These are phyloP conservation scores for Podospora bellae-mahoneyi DNA, from an alignment of 495 filamentous ascomycete genomes.

Conservation along the genomic window DNA sequence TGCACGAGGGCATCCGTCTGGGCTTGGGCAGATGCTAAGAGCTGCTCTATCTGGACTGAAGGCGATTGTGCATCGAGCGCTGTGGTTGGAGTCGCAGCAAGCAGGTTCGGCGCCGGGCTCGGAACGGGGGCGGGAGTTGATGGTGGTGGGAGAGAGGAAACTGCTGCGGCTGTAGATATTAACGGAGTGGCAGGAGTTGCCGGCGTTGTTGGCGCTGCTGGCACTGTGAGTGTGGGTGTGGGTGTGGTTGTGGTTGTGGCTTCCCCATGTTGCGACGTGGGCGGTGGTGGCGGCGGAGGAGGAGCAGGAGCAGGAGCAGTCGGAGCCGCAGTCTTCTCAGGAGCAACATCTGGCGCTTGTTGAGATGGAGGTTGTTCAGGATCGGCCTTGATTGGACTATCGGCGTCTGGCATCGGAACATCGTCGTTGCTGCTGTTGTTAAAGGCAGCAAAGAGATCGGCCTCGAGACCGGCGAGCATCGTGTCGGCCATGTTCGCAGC, in stretches of 20 bases:
- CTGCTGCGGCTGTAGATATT: neutral
- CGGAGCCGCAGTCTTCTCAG: neutral
- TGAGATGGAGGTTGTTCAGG: neutral
- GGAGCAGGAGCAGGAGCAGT: neutral
- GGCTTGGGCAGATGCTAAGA: neutral
- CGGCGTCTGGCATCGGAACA: neutral
- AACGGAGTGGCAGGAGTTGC: neutral
- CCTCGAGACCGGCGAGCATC: slow-evolving; percentile 17
- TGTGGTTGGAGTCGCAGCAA: neutral
- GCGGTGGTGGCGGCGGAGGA: neutral
- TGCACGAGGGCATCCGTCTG: neutral
- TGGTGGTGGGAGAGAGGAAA: neutral
- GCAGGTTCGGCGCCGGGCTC: neutral
- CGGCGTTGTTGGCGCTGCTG: neutral
- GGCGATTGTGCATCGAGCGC: neutral
- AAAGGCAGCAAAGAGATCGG: slow-evolving; percentile 4
- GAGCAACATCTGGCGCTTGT: neutral
- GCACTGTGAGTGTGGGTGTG: neutral
- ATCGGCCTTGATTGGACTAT: neutral
- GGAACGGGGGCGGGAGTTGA: neutral
- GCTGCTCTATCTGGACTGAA: neutral
- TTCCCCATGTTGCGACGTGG: neutral
- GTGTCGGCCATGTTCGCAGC: slow-evolving; percentile 22
- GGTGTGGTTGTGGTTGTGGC: neutral
- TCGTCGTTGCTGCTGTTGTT: neutral